Base-by-base conservation (phyloP, 148 eudicot genomes). In the Spergularia marina region DNA sequence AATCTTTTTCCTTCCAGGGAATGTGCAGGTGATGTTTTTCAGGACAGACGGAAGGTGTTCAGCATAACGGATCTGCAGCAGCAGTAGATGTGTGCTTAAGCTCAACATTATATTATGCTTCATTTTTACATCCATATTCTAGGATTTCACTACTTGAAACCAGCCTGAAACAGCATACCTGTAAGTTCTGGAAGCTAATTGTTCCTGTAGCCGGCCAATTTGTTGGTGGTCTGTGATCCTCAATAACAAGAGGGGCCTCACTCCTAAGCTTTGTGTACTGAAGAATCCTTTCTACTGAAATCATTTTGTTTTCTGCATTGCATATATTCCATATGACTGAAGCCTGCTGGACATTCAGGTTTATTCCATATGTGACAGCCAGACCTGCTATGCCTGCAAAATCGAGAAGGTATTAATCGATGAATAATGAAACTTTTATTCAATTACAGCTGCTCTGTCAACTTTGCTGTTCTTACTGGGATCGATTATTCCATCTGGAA, bases 231-330 rank as follows among this genome's bases (percentile, higher is more conserved):
- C 89, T 87, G 61, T 76, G 64, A 60, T 89, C 87, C 56, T 89
- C 88, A 70, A 89, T 82, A 47, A 86, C 85, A 40, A 89, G 80
- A 71, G 99, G 93, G 40, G 98, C 90, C 81, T 96, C 97, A 81
- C 93, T 91, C 21, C 81, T 83, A 79, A 96, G 82, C 70, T 89
- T 92, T 44, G 98, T 89, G 85, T 96, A 96, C 70, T 96, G 99
- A 77, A 96, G 85, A 83, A 96, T 82, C 30, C 98, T 89, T 87
- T 96, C 99, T 36, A 92, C 99, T 41, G 98, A 96, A 71, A 96
- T 96, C 97, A 96, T 96, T 79, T 96, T 96, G 65, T 92, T 96
- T 83, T 96, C 99, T 15, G 97, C 97, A 81, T 96, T 91, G 85
- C 99, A 96, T 73, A 96, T 88, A 57, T 90, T 90, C 99, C 99